Evolutionary conservation across 352 stramenopile genomes (phyloP), one percentile per base, ranked within the genome.

Genomic region (Hyaloperonospora brassicae): DNA sequence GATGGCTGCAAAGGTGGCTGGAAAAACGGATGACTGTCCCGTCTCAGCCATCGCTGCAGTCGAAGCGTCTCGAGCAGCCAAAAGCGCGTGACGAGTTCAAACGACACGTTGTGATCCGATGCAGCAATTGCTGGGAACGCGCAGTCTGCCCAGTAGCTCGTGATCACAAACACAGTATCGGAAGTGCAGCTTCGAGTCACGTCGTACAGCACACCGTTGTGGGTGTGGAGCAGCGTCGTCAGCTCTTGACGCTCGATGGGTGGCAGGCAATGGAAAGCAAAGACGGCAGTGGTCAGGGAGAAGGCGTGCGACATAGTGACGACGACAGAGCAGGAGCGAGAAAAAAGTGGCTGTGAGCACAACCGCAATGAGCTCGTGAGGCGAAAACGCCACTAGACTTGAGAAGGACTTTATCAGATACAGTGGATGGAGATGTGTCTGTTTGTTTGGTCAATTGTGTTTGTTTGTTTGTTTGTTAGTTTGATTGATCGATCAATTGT

Each of bases 51-150:
- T 25, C 61, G 59, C n/a, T 55, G 53, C 3, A 59, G 45, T 4
- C 64, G 59, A 45, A 80, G 47, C 57, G 70, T 70, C 45, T 86
- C 75, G 1, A 52, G 50, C 40, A 86, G 61, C 77, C 77, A 87
- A 41, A 74, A 86, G 44, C 64, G 57, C n/a, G 77, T 87, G 40
- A 84, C 74, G 11, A 42, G 58, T 17, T 42, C 45, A 14, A 55
- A 23, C 10, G 38, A 40, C 0, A 54, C 30, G 22, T 46, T 51
- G 21, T 1, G 14, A 22, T 24, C 23, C 8, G 39, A 11, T 39
- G 6, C 8, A 8, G 35, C 22, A 5, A n/a, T 11, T 11, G 44
- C 27, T 14, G 4, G 3, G 25, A 24, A 46, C 13, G 60, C 22
- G 10, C 49, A 53, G 24, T 81, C 68, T 12, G 64, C 60, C 77